Base-by-base conservation (phyloP, 2,329 filamentous ascomycete genomes). In the Pseudocercospora pini-densiflorae region DNA sequence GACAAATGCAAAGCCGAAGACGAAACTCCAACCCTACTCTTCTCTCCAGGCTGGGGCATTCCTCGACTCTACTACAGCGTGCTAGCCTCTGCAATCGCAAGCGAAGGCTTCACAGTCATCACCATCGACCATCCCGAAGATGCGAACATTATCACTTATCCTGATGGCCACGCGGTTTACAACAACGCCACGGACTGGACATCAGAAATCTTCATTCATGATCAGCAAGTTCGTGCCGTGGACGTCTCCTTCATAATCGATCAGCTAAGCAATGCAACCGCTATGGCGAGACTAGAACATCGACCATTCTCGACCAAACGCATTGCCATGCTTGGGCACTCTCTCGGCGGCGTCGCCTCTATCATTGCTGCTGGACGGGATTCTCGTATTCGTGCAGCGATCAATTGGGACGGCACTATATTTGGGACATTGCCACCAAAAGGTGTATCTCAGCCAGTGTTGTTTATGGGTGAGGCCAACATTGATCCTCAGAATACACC, bases 121-220 rank as follows among this genome's bases (percentile, higher is more conserved):
- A 75, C 83, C 0, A 74, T 87, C 24, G 85, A 87, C 63, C 84
- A 86, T 59, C 79, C 84, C 0, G 81, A 82, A 57, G 84, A 86
- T 57, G 77, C 80, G 0, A 64, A 72, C 0, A 75, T 83, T 21
- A 79, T 86, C 8, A 79, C 84, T 62, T 85, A 83, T n/a, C 81
- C 83, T 0, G 75, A 84, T 62, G 83, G 79, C 3, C 66, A 79
- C 10, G 72, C 77, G 8, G 71, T 71, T 54, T 71, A 62, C 65
- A 73, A 65, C 36, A 68, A 65, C 14, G 70, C 70, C 57, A 69
- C 55, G 63, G 67, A 61, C 62, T 64, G 65, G 19, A 60, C 67
- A 14, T 49, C 61, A 14, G 33, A 62, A n/a, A 31, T n/a, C 23
- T n/a, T 27, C 5, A 19, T n/a, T n/a, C 16, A 29, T n/a, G 23